Conservation (phyloP, 768 basidiomycete species). For the Paxillus involutus region DNA sequence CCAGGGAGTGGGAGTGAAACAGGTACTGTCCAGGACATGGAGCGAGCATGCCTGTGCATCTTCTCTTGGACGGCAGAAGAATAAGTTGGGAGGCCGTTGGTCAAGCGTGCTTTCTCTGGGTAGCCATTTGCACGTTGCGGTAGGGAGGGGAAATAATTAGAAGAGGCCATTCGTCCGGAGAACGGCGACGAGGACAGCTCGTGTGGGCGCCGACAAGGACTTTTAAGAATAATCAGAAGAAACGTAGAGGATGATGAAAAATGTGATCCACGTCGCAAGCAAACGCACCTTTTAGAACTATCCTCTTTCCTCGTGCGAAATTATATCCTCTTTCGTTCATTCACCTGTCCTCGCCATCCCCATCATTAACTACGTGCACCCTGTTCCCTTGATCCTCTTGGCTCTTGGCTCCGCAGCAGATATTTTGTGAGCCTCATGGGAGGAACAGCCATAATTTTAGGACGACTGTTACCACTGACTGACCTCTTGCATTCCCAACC, state of each 20-base stretch:
- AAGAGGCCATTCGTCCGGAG: slow-evolving; percentile 40
- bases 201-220: slow-evolving; percentile 16
- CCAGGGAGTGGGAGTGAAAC: slow-evolving; percentile 63
- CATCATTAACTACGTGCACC: neutral
- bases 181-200: slow-evolving; percentile 16
- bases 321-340: slow-evolving; percentile 22
- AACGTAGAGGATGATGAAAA: slow-evolving; percentile 7
- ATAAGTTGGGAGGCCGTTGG: slow-evolving; percentile 46
- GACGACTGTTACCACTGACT: no score
- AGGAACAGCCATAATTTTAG: no score
- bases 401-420: neutral
- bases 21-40: slow-evolving; percentile 57
- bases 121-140: slow-evolving; percentile 47
- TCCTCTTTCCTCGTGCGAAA: slow-evolving; percentile 17
- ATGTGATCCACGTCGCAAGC: slow-evolving; percentile 4
- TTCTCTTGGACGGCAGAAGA: slow-evolving; percentile 70
- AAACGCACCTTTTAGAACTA: neutral
- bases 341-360: slow-evolving; percentile 1
- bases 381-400: no score
- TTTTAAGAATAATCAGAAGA: slow-evolving; percentile 13
- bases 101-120: slow-evolving; percentile 40
- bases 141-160: slow-evolving; percentile 43
- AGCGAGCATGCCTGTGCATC: slow-evolving; percentile 45
- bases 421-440: no score
- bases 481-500: no score